phyloP scores from a whole-genome alignment of 139 green algal genomes.

The Chlorella sorokiniana region DNA sequence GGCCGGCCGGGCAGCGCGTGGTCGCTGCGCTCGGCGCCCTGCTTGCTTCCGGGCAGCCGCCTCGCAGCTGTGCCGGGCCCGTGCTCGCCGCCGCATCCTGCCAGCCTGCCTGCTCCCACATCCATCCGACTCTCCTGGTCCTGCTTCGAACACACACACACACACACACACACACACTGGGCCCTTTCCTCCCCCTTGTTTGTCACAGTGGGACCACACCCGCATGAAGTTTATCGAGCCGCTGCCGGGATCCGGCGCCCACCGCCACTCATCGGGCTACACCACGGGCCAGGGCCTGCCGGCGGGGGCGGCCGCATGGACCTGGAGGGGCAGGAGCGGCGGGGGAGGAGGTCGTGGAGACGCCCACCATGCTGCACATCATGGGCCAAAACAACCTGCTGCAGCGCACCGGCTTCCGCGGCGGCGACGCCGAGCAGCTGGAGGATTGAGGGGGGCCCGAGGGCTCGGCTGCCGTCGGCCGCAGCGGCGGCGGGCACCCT shows the following conservation, averaged over 20 bases:
- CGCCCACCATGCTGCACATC: conserved; percentile 37
- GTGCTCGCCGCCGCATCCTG: background rate
- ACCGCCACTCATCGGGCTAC: background rate
- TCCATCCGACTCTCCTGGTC: background rate
- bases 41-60: no score
- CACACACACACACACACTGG: background rate
- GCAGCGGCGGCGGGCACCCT: background rate
- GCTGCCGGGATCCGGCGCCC: background rate
- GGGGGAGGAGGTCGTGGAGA: conserved; percentile 18
- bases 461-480: background rate
- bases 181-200: background rate
- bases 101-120: background rate
- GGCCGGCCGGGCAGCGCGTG: no score
- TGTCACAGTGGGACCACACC: conserved; percentile 31
- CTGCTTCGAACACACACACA: background rate
- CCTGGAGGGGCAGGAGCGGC: conserved; percentile 20
- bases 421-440: conserved; percentile 6
- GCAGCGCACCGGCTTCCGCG: conserved; percentile 26
- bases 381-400: conserved; percentile 44
- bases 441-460: background rate
- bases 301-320: background rate
- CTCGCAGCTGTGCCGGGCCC: no score
- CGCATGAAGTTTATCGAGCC: background rate
- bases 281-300: background rate
- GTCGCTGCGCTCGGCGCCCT: no score